A percentile compares a stretch with the other conserved stretches of the same genome.
Conservation (phyloP, 495 filamentous ascomycete genomes). For the Cercophora samala region DNA sequence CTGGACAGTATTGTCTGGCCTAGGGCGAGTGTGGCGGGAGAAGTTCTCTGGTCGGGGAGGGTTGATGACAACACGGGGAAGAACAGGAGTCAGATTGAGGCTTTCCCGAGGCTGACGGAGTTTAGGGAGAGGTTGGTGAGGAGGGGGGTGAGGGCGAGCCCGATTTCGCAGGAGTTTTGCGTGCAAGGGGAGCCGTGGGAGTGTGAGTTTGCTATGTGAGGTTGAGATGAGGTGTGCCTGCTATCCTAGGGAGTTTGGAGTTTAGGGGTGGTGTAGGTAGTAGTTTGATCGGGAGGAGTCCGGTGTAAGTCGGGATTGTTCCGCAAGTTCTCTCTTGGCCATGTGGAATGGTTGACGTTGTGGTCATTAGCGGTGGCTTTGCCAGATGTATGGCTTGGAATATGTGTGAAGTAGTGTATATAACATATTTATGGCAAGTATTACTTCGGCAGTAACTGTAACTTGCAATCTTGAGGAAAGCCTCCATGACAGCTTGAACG, state of each 20-base stretch:
- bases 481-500: not conserved
- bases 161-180: constrained; percentile 54
- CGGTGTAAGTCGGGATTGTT: not conserved
- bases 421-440: not conserved
- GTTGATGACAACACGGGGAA: constrained; percentile 52
- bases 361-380: too few relatives aligned
- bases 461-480: too few relatives aligned
- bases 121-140: constrained; percentile 68
- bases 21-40: constrained; percentile 64
- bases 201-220: constrained; percentile 21
- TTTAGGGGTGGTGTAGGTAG: not conserved
- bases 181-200: constrained; percentile 39
- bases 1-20: constrained; percentile 74
- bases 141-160: constrained; percentile 57
- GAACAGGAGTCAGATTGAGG: constrained; percentile 63
- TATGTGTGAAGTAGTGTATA: not conserved
- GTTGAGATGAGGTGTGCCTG: not conserved
- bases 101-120: constrained; percentile 62
- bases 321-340: not conserved
- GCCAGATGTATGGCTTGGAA: too few relatives aligned
- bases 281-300: not conserved
- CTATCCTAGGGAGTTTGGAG: not conserved
- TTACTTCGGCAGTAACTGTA: too few relatives aligned
- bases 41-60: constrained; percentile 72
- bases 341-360: not conserved